Percentiles rank a stretch among this genome's conserved stretches.
Evolutionary conservation across 2,329 filamentous ascomycete species (phyloP).

Genomic region (Hortaea werneckii): DNA sequence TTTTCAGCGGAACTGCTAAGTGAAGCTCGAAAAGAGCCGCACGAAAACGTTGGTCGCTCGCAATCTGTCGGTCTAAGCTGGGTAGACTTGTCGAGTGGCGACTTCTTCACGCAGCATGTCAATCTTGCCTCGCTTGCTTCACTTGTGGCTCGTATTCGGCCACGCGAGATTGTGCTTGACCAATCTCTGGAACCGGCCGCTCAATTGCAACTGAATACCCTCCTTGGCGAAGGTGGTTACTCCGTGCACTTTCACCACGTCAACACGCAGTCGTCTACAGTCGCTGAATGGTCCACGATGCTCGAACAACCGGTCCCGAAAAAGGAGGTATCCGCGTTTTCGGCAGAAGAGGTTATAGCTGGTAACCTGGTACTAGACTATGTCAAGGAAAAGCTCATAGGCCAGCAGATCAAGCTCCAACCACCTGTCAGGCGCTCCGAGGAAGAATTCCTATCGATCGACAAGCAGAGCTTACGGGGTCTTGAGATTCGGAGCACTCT

Average conservation of each 20-base stretch:
- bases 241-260: constrained; percentile 61
- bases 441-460: constrained; percentile 76
- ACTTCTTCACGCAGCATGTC: constrained; percentile 77
- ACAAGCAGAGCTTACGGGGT: constrained; percentile 81
- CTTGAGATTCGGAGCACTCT: constrained; percentile 84
- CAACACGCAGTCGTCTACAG: constrained; percentile 31
- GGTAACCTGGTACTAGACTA: constrained; percentile 78
- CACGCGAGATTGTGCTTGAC: constrained; percentile 75
- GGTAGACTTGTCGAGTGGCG: constrained; percentile 89
- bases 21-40: constrained; percentile 11
- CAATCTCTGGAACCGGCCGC: constrained; percentile 39
- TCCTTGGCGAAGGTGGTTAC: constrained; percentile 41
- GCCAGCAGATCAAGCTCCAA: constrained; percentile 70
- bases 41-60: constrained; percentile 26
- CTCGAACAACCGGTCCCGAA: constrained; percentile 61
- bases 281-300: constrained; percentile 63
- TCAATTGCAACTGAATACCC: constrained; percentile 13
- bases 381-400: constrained; percentile 67
- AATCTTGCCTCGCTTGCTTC: constrained; percentile 65
- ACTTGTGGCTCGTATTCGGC: constrained; percentile 69
- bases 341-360: constrained; percentile 59
- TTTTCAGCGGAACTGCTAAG: constrained; percentile 2
- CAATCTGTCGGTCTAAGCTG: constrained; percentile 67
- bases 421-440: constrained; percentile 65
- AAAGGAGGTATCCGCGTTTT: constrained; percentile 48